A percentile compares a stretch with the other conserved stretches of the same genome.
phyloP scores from a whole-genome alignment of 2,329 filamentous ascomycete genomes.

The Ceratocystis colombiana region DNA sequence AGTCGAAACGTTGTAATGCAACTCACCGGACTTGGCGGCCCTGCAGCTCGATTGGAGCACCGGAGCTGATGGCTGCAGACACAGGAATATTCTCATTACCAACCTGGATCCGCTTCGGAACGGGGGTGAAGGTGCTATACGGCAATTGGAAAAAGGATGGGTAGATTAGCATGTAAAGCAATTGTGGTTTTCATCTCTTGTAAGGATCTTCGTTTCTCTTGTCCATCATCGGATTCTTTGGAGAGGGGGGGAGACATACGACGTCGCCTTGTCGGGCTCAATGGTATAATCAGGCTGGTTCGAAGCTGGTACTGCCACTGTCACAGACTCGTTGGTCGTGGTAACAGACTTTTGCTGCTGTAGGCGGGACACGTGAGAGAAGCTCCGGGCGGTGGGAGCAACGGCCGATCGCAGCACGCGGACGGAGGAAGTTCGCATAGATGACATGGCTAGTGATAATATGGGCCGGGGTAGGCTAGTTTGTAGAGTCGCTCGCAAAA shows the following conservation, averaged over 20 bases:
- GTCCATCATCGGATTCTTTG: too few relatives aligned
- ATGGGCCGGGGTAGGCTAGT: background rate
- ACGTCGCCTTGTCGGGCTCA: slow-evolving; percentile 77
- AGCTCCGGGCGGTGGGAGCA: slow-evolving; percentile 29
- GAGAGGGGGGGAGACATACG: slow-evolving; percentile 44
- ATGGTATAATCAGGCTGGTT: slow-evolving; percentile 76
- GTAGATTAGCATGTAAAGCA: background rate
- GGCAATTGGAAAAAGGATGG: background rate
- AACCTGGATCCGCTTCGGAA: slow-evolving; percentile 81
- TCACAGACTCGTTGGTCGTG: slow-evolving; percentile 33
- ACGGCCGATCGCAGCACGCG: slow-evolving; percentile 3
- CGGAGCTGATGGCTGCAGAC: slow-evolving; percentile 77
- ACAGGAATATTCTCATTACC: slow-evolving; percentile 73
- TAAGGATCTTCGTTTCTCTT: too few relatives aligned
- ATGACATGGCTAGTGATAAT: slow-evolving; percentile 14
- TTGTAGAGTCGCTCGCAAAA: too few relatives aligned
- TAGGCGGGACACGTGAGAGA: slow-evolving; percentile 36
- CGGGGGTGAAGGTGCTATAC: slow-evolving; percentile 72
- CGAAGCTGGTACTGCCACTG: slow-evolving; percentile 35
- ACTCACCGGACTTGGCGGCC: slow-evolving; percentile 82
- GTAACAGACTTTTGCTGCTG: slow-evolving; percentile 41
- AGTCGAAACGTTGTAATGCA: background rate
- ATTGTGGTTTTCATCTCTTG: too few relatives aligned
- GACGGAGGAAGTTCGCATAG: slow-evolving; percentile 11
- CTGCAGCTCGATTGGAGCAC: slow-evolving; percentile 87